Conservation (phyloP, 176 grass and related monocot genomes). For the Dendrocalamus sinicus region DNA sequence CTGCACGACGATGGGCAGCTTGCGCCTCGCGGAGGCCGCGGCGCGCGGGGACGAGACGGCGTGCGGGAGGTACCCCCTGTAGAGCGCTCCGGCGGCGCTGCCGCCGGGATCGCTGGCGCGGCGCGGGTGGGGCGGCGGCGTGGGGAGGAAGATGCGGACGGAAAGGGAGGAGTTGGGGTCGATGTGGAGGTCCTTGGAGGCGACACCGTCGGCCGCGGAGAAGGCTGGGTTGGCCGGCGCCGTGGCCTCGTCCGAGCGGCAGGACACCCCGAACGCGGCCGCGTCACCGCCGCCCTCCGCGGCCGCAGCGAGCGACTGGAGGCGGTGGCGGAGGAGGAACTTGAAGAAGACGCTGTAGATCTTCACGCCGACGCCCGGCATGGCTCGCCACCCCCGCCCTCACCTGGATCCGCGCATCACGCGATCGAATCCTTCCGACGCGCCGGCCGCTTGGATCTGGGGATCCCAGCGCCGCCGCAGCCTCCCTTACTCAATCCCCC, state of each 20-base stretch:
- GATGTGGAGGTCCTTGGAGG: slow-evolving; percentile 86
- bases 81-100: slow-evolving; percentile 35
- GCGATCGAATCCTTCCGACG: not conserved
- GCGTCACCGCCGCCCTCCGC: not conserved
- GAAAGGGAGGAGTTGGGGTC: slow-evolving; percentile 73
- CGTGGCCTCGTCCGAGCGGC: slow-evolving; percentile 71
- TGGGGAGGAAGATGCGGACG: slow-evolving; percentile 76
- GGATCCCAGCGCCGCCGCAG: not conserved
- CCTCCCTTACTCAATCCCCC: not conserved
- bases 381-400: slow-evolving; percentile 40
- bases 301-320: slow-evolving; percentile 54
- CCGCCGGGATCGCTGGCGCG: slow-evolving; percentile 56
- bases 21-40: slow-evolving; percentile 33
- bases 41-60: slow-evolving; percentile 42
- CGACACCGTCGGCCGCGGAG: slow-evolving; percentile 66
- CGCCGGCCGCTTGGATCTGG: slow-evolving; percentile 27
- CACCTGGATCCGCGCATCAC: slow-evolving; percentile 58
- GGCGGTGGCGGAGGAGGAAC: slow-evolving; percentile 79
- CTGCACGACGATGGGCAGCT: slow-evolving; percentile 83
- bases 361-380: slow-evolving; percentile 89
- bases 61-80: slow-evolving; percentile 66
- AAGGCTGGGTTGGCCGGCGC: slow-evolving; percentile 73
- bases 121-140: slow-evolving; percentile 45
- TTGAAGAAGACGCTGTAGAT: slow-evolving; percentile 99
- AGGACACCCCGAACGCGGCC: slow-evolving; percentile 60